Percentiles rank a stretch among this genome's conserved stretches.
These are phyloP conservation scores for Camellia sinensis DNA, from an alignment of 148 eudicot species.

Conservation along the genomic window DNA sequence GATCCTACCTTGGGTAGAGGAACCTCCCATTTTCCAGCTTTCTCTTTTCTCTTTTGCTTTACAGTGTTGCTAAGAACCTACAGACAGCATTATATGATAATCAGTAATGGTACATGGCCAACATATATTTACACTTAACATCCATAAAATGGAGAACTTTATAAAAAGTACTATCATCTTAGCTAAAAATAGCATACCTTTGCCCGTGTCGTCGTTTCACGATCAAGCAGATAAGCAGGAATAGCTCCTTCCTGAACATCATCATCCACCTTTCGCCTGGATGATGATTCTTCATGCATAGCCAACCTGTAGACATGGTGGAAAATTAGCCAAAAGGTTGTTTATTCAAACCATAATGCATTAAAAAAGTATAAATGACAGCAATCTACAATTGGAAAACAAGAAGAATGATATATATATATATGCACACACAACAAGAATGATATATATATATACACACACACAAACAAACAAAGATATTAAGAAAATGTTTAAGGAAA, in stretches of 20 bases:
- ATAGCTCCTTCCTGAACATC: slow-evolving; percentile 87
- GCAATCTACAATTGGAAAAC: neutral
- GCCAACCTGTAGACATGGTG: slow-evolving; percentile 51
- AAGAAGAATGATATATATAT: neutral
- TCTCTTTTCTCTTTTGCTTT: slow-evolving; percentile 96
- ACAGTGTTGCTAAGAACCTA: slow-evolving; percentile 91
- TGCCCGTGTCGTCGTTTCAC: slow-evolving; percentile 86
- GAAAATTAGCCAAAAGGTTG: neutral
- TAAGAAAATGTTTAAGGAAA: neutral
- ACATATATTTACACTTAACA: neutral
- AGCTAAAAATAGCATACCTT: slow-evolving; percentile 49
- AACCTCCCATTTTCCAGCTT: slow-evolving; percentile 98
- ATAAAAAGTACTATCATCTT: neutral
- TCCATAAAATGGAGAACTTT: neutral
- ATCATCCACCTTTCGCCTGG: slow-evolving; percentile 95
- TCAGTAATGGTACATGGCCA: neutral
- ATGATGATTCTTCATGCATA: slow-evolving; percentile 88
- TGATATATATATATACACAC: too few relatives aligned
- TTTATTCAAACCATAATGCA: neutral
- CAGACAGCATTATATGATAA: slow-evolving; percentile 8
- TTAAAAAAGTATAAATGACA: neutral
- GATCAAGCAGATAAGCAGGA: slow-evolving; percentile 94
- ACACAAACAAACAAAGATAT: too few relatives aligned
- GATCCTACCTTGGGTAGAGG: slow-evolving; percentile 84
- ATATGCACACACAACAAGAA: neutral